Evolutionary conservation across 2,329 filamentous ascomycete genomes (phyloP).

Genomic region (Hymenotorrendiella dingleyae): DNA sequence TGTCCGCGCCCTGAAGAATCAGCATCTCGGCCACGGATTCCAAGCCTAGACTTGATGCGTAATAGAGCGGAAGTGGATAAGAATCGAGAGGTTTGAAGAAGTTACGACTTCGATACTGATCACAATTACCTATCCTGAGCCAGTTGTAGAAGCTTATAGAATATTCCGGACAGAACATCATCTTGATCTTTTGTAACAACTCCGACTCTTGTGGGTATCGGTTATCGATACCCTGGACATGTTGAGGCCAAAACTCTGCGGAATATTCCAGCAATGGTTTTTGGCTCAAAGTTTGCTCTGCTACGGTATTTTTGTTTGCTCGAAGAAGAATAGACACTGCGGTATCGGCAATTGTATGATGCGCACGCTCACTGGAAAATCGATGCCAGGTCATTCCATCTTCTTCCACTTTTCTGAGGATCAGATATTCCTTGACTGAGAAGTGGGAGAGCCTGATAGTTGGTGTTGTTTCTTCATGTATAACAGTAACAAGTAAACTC

Average conservation of each 20-base stretch:
- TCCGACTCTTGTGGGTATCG: neutral
- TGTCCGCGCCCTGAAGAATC: neutral
- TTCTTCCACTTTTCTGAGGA: neutral
- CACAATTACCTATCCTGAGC: neutral
- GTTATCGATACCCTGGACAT: neutral
- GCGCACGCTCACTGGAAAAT: neutral
- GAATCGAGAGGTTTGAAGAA: no score
- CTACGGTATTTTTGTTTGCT: neutral
- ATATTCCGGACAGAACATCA: neutral
- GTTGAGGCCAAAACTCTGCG: neutral
- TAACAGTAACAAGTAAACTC: slow-evolving; percentile 10
- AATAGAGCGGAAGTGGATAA: neutral
- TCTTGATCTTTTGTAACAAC: neutral
- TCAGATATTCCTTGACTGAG: slow-evolving; percentile 29
- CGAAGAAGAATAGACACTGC: neutral
- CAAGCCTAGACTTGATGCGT: neutral
- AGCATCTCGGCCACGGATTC: neutral
- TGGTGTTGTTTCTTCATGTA: slow-evolving; percentile 28
- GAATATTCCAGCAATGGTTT: neutral
- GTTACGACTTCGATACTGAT: no score
- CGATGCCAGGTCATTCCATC: neutral
- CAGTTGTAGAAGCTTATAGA: neutral
- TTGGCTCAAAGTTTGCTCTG: neutral
- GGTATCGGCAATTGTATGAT: neutral
- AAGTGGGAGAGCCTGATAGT: slow-evolving; percentile 34